Evolutionary conservation across 257 asterid species (phyloP), one percentile per base, ranked within the genome.

Genomic region (Orobanche coerulescens): DNA sequence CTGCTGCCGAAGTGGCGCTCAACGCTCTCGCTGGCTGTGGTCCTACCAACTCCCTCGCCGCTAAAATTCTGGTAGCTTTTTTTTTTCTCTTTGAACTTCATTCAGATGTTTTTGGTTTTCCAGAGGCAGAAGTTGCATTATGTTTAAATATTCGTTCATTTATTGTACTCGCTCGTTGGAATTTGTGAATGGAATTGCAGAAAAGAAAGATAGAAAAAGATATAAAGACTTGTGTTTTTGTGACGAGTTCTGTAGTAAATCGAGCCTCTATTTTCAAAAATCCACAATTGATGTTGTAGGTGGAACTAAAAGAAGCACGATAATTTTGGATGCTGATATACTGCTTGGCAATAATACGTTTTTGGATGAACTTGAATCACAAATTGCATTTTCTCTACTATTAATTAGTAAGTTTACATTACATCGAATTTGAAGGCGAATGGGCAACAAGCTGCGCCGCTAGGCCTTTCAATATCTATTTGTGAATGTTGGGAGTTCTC

Each of bases 1-100:
- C 95, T 10, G 95, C 96, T 10, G 96, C 96, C 20, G 96, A 86
- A 84, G 80, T 86, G 66, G 96, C 95, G 54, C 81, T 89, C 50
- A 68, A 78, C 69, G 82, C 88, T 16, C 86, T 84, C 47, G 77
- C 84, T 24, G 26, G 73, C 78, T 85, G 84, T 14, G 93, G 96
- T 8, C 96, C 95, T 49, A 59, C 85, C 5, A 84, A 86, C 70
- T 86, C 96, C 14, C 85, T 89, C 42, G 94, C 96, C 49, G 85
- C 91, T 30, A 76, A 83, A 71, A 82, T 89, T 67, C 78, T 89
- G 80, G 95, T 85, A 43, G 71, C 31, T 22, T 20, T 16, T 13
- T 34, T 33, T 18, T 10, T 16, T 42, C 20, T 14, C 6, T 16
- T 28, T 58, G 10, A 15, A 48, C 11, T 51, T 13, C 34, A 37